Base-by-base conservation (phyloP, 768 basidiomycete species). In the Boletus coccyginus region DNA sequence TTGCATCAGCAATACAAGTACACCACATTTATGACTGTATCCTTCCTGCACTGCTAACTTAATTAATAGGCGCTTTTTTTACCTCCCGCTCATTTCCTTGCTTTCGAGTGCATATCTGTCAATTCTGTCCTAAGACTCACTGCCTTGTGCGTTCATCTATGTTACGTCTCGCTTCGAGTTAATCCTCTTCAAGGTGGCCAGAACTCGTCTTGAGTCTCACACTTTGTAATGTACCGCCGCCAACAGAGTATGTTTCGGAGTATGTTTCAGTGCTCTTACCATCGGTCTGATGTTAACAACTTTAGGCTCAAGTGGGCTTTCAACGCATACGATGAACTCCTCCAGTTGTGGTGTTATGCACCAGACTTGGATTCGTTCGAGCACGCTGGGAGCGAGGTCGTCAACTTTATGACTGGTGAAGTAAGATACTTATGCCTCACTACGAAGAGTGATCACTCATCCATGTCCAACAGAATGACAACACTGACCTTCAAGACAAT, bases 51-150 rank as follows among this genome's bases (percentile, higher is more conserved):
- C 21, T 21, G 21, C 48, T 39, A 1, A 61, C 50, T 4, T 14
- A 1, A 27, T 24, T 17, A 16, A 24, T 58, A 91, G 86, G 72
- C 76, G 13, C 78, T 92, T 12, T 77, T 77, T 56, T 73, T 92
- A 14, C 84, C 90, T 8, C 79, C 87, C 1, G 78, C 82, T 45
- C 90, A 92, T 66, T 75, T 92, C 35, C 78, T 91, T 48, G 87
- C 87, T 11, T 73, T 85, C n/a, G 88, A 90, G 59, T 76, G 76
- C 51, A 66, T 83, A 33, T 79, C 83, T 29, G 76, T 82, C 7
- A 81, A 77, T 62, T 75, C 78, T 55, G 87, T 84, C 9, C 69
- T 88, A 40, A 79, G 88, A 35, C 83, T 92, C 61, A 78, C 87
- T 3, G 70, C 80, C 3, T 60, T 91, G 89, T 90, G 59, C 57